Percentiles rank a stretch among this genome's conserved stretches.
Conservation (phyloP, 768 basidiomycete genomes). For the Calocybe indica region DNA sequence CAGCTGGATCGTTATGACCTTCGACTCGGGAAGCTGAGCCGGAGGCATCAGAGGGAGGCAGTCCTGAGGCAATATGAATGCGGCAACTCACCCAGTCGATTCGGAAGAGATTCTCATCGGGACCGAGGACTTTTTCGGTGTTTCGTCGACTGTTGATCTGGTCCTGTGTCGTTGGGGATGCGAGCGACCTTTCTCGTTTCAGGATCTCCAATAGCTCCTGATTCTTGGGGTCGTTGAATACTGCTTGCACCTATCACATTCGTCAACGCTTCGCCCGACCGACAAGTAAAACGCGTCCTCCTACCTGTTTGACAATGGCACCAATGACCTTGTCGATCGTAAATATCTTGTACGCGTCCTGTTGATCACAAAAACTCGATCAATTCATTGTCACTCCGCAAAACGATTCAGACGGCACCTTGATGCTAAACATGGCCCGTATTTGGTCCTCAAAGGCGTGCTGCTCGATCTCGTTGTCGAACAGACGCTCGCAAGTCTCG, state of each 20-base stretch:
- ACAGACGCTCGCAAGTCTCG: slow-evolving; percentile 83
- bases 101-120: slow-evolving; percentile 75
- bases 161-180: slow-evolving; percentile 62
- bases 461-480: slow-evolving; percentile 90
- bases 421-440: slow-evolving; percentile 80
- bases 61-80: not conserved
- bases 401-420: slow-evolving; percentile 32
- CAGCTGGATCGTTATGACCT: slow-evolving; percentile 65
- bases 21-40: slow-evolving; percentile 55
- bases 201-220: slow-evolving; percentile 68
- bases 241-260: slow-evolving; percentile 47
- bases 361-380: not conserved
- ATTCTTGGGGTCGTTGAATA: slow-evolving; percentile 63
- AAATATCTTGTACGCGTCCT: slow-evolving; percentile 86
- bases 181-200: slow-evolving; percentile 59
- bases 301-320: slow-evolving; percentile 82
- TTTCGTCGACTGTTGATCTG: slow-evolving; percentile 60
- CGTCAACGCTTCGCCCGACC: not conserved
- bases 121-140: slow-evolving; percentile 65
- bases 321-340: slow-evolving; percentile 92
- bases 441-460: slow-evolving; percentile 86
- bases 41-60: not conserved
- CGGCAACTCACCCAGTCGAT: slow-evolving; percentile 62
- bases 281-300: slow-evolving; percentile 6
- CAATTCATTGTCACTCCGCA: not conserved